A percentile compares a stretch with the other conserved stretches of the same genome.
Evolutionary conservation across 2,329 filamentous ascomycete genomes (phyloP).

Genomic region (Ceratocystis ficicola): DNA sequence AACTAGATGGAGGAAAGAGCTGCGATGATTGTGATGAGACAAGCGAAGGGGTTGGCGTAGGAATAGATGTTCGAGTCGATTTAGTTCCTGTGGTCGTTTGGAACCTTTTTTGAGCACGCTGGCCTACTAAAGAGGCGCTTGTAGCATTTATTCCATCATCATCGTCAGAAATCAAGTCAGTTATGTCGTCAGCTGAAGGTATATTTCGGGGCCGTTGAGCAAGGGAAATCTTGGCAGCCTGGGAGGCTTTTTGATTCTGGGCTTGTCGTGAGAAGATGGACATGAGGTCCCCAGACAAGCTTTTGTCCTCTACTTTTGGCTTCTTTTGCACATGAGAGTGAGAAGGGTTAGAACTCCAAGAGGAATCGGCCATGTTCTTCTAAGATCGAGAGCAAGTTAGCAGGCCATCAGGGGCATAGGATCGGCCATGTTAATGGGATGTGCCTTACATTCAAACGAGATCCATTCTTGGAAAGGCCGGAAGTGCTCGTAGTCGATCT

Average conservation of each 20-base stretch:
- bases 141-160: constrained; percentile 28
- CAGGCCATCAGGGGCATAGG: not conserved
- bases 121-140: constrained; percentile 38
- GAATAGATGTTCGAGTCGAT: not conserved
- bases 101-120: constrained; percentile 43
- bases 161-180: constrained; percentile 42
- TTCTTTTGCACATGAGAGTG: constrained; percentile 33
- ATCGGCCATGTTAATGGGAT: not conserved
- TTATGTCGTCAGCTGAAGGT: constrained; percentile 26
- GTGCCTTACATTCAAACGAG: constrained; percentile 23
- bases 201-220: constrained; percentile 25
- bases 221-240: constrained; percentile 1
- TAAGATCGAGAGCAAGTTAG: constrained; percentile 17
- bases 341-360: constrained; percentile 37
- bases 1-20: constrained; percentile 23
- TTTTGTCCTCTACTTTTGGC: constrained; percentile 38
- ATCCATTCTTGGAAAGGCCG: constrained; percentile 32
- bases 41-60: constrained; percentile 24
- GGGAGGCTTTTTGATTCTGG: constrained; percentile 32
- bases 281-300: constrained; percentile 44
- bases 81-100: constrained; percentile 26
- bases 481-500: constrained; percentile 32
- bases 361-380: constrained; percentile 30
- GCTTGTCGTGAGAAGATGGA: constrained; percentile 51
- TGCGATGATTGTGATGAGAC: constrained; percentile 2